Base-by-base conservation (phyloP, 495 filamentous ascomycete species). In the Penicillium longicatenatum region DNA sequence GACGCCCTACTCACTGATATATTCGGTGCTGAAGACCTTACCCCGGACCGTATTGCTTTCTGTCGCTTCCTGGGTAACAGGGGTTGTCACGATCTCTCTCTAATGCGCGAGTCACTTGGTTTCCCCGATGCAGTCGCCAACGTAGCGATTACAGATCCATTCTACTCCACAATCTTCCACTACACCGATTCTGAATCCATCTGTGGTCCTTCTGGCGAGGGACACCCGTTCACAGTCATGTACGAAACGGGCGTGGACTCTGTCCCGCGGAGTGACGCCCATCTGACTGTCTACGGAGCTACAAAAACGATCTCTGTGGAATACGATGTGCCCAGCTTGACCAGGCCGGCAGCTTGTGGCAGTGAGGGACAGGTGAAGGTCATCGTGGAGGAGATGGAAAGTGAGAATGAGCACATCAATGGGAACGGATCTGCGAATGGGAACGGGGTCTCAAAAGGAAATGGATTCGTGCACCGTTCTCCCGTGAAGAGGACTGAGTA, bases 31-130 rank as follows among this genome's bases (percentile, higher is more conserved):
- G 66, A 73, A 0, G 69, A 74, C n/a, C 50, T 74, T 20, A 77
- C 60, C 0, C 52, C 57, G 3, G 72, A 71, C 33, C 66, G 74
- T 1, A 48, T 68, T 11, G 68, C 70, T 0, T 67, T 77, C 42
- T 78, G 75, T 54, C 70, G 66, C 0, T 76, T 81, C 45, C 70
- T 85, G 0, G 73, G 74, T 7, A 77, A 72, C 14, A 63, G 81
- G 14, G 82, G 82, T 6, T 74, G 74, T n/a, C 82, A 86, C 55
- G 84, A 86, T 60, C 63, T 86, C 4, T 78, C 73, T 0, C 50
- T 80, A 7, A 81, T 87, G 78, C 76, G 84, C 0, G 84, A 87
- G 63, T 66, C 73, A 2, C 55, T 86, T 3, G 84, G 84, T 0
- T 54, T 70, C 31, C 68, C 74, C 0, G 73, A 72, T 26, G 71